Base-by-base conservation (phyloP, 352 stramenopile species). In the Pythium pectinolyticum region DNA sequence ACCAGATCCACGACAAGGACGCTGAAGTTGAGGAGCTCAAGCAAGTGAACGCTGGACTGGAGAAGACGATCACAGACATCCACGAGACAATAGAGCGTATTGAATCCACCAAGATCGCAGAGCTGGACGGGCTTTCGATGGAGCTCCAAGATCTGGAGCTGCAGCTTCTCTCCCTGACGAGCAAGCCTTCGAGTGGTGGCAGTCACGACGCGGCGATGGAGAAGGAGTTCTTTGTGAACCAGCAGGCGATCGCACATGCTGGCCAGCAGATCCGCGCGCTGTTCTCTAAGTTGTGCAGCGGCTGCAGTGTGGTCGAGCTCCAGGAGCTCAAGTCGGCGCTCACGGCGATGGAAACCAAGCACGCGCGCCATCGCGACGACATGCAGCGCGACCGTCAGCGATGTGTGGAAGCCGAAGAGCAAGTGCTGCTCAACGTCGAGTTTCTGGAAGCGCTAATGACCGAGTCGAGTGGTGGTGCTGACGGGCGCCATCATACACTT, bases 291-390 rank as follows among this genome's bases (percentile, higher is more conserved):
- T 57, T 91, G 17, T 80, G 71, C 2, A 73, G 67, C 25, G 84
- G 80, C 39, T 88, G 77, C 50, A 74, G 75, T 4, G 70, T 91
- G 15, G 56, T 79, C n/a, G 80, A 89, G 39, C 84, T 78, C 70
- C 80, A 70, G 40, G 77, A 89, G 35, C 61, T 91, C 19, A 72
- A 65, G 35, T 66, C 71, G 2, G 74, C 73, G 31, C 51, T 91
- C 2, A 72, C 76, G 27, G 70, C 69, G 11, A 61, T 77, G 40
- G 80, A 91, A 24, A 67, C 71, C 14, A 84, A 77, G 28, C 61
- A 86, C 14, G 68, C 66, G 15, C 67, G 70, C 3, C 59, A 79
- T 4, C 67, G 63, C 5, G 46, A 66, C 8, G 72, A 83, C 24
- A 71, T 69, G 22, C 54, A 58, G 1, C 69, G 69, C 40, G 75